Base-by-base conservation (phyloP, 352 stramenopile species). In the Phytopythium boreale region DNA sequence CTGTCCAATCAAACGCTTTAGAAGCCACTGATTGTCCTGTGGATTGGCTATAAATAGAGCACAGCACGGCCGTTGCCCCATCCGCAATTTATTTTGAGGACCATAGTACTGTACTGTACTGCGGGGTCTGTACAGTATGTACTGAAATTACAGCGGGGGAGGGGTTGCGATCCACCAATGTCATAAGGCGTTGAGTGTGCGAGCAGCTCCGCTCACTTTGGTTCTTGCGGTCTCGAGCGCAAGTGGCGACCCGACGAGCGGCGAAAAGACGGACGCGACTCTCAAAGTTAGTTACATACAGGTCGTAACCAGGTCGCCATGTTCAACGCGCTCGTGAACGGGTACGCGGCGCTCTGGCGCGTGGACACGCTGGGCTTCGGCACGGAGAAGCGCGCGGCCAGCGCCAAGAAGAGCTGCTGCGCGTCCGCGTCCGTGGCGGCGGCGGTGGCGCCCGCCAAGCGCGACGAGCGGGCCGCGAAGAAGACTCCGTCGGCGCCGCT, bases 331-430 rank as follows among this genome's bases (percentile, higher is more conserved):
- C 43, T 80, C 20, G 4, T 75, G 20, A 66, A 62, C 47, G 59
- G 66, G 31, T 80, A 78, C 56, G 60, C 73, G 31, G 76, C 75
- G 50, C 62, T 84, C 61, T 87, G 80, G 64, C 79, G 78, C 66
- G 62, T 84, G 56, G 72, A 74, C 41, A 68, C 79, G n/a, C 62
- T 71, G 29, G 60, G 52, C 50, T 47, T 59, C 31, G 72, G 69
- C 37, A 64, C 61, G 27, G 69, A 77, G 29, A 71, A 74, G 63
- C 53, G 22, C 36, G 49, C 34, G 46, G 15, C 46, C 24, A n/a
- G 44, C 9, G 22, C 0, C 22, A 34, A 53, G 22, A 29, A 17
- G n/a, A 51, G n/a, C 44, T 26, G n/a, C 34, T 39, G 19, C 37
- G 56, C 43, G 56, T 57, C 56, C 26, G 46, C 26, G 61, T 24